Percentiles rank a stretch among this genome's conserved stretches.
phyloP scores from a whole-genome alignment of 139 green algal genomes.

The Yamagishiella unicocca region DNA sequence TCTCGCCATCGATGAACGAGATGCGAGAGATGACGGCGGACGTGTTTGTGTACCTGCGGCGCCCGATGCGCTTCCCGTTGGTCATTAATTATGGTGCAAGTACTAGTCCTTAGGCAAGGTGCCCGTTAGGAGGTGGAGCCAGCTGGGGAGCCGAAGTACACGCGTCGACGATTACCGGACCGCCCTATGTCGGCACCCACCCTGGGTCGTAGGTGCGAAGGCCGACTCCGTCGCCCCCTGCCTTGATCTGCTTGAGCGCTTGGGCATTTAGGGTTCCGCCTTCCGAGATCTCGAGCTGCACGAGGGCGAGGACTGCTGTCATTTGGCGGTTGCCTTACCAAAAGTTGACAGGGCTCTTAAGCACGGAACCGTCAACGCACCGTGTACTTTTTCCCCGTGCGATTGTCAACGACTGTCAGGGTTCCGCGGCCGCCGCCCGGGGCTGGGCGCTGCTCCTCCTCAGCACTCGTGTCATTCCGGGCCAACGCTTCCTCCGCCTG shows the following conservation, averaged over 20 bases:
- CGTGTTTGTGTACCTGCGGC: slow-evolving; percentile 96
- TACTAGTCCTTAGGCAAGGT: too few species aligned
- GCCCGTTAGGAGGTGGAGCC: too few species aligned
- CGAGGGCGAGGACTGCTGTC: neutral
- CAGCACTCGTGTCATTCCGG: slow-evolving; percentile 24
- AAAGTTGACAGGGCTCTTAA: neutral
- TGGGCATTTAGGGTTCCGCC: slow-evolving; percentile 88
- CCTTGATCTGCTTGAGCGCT: slow-evolving; percentile 94
- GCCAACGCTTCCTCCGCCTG: neutral
- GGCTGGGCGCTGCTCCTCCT: slow-evolving; percentile 58
- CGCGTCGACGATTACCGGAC: neutral
- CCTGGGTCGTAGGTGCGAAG: slow-evolving; percentile 90
- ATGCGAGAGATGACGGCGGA: slow-evolving; percentile 89
- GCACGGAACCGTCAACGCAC: slow-evolving; percentile 43
- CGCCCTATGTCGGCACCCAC: slow-evolving; percentile 52
- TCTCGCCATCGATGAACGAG: slow-evolving; percentile 97
- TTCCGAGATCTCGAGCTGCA: slow-evolving; percentile 85
- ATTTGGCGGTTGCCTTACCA: neutral
- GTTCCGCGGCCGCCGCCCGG: slow-evolving; percentile 76
- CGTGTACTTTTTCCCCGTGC: slow-evolving; percentile 93
- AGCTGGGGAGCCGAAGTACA: too few species aligned
- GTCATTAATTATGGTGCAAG: too few species aligned
- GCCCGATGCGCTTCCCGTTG: too few species aligned
- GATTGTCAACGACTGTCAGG: slow-evolving; percentile 87
- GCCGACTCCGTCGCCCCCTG: slow-evolving; percentile 89